phyloP scores from a whole-genome alignment of 2,329 filamentous ascomycete genomes.

The Chrysosporium queenslandicum region DNA sequence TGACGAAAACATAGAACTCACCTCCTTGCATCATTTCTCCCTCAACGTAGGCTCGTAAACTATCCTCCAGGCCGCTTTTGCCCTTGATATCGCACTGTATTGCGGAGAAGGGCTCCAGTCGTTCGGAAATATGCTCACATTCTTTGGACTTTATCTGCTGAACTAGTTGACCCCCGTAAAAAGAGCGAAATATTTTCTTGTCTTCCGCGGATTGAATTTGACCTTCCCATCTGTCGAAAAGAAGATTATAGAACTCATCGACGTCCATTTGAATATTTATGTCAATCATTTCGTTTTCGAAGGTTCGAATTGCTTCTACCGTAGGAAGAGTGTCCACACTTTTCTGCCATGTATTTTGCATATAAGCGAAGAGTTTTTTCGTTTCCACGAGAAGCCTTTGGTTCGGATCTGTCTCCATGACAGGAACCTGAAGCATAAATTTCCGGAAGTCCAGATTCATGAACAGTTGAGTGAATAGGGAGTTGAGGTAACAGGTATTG shows the following conservation, averaged over 20 bases:
- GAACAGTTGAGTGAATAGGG: conserved; percentile 83
- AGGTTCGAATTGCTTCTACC: conserved; percentile 67
- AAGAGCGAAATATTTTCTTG: conserved; percentile 64
- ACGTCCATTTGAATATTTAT: conserved; percentile 93
- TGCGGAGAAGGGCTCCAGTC: conserved; percentile 80
- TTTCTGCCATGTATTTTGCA: conserved; percentile 72
- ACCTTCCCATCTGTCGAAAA: conserved; percentile 84
- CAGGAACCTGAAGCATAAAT: conserved; percentile 62
- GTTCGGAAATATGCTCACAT: conserved; percentile 85
- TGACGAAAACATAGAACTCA: conserved; percentile 27
- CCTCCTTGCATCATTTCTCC: conserved; percentile 92
- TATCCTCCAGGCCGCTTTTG: conserved; percentile 72
- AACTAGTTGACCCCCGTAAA: conserved; percentile 84
- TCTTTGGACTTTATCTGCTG: conserved; percentile 94
- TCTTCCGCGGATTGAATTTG: conserved; percentile 60
- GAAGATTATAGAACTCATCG: conserved; percentile 89
- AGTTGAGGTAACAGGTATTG: conserved; percentile 97
- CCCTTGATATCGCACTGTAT: conserved; percentile 96
- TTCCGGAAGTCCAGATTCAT: conserved; percentile 84
- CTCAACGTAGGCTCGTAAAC: conserved; percentile 86
- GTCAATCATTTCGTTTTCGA: conserved; percentile 74
- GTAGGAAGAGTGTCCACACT: conserved; percentile 63
- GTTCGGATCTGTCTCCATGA: conserved; percentile 45
- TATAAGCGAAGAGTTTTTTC: conserved; percentile 68
- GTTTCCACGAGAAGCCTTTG: conserved; percentile 67